Conservation (phyloP, 2,329 filamentous ascomycete species). For the Scedosporium apiospermum region DNA sequence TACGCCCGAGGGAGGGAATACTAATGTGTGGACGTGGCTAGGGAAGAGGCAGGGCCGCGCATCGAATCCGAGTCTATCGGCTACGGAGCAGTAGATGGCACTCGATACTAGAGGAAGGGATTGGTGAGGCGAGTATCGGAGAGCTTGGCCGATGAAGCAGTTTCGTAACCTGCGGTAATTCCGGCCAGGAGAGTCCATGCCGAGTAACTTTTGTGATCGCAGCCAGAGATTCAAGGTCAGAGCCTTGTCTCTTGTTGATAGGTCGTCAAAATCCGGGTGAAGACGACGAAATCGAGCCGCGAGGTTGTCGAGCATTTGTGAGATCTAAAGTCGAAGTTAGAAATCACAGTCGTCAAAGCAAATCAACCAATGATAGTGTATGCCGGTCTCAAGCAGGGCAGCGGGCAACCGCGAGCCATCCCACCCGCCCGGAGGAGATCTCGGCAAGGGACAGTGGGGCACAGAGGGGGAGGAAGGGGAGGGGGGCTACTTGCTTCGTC, state of each 20-base stretch:
- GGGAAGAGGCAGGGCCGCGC: constrained; percentile 76
- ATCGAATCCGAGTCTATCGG: constrained; percentile 61
- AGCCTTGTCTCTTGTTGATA: constrained; percentile 59
- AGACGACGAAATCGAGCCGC: constrained; percentile 44
- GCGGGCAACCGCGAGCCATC: no score
- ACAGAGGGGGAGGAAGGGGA: background rate
- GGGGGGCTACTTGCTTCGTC: constrained; percentile 46
- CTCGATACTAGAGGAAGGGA: constrained; percentile 81
- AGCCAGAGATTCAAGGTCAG: constrained; percentile 61
- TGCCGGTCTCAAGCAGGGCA: constrained; percentile 2
- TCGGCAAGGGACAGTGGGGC: background rate
- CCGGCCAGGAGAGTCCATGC: constrained; percentile 51
- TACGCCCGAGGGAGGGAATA: constrained; percentile 50
- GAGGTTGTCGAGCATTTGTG: constrained; percentile 54
- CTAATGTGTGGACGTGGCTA: constrained; percentile 74
- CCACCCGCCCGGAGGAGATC: no score
- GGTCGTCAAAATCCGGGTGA: constrained; percentile 40
- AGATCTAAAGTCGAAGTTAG: constrained; percentile 35
- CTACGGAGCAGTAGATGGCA: constrained; percentile 77
- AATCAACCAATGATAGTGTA: constrained; percentile 8
- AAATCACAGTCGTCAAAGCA: constrained; percentile 6
- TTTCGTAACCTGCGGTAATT: constrained; percentile 77
- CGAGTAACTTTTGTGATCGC: constrained; percentile 56
- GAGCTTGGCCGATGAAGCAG: constrained; percentile 75
- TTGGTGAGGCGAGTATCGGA: constrained; percentile 63